Conservation (phyloP, 2,329 filamentous ascomycete species). For the Neopestalotiopsis clavispora region DNA sequence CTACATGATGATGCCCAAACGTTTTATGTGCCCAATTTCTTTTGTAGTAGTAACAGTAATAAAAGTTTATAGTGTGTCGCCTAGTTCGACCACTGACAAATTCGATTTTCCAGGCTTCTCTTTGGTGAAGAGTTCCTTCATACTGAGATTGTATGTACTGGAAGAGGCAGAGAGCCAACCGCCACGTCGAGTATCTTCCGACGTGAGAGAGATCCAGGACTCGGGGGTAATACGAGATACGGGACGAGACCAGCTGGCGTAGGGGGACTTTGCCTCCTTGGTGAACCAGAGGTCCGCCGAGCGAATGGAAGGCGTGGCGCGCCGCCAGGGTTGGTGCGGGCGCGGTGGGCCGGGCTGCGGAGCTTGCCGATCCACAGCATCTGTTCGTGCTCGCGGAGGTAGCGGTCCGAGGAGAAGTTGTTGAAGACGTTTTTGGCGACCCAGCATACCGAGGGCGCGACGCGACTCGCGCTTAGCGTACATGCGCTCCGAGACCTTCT, state of each 20-base stretch:
- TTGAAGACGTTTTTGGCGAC: conserved; percentile 13
- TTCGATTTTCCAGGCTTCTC: conserved; percentile 6
- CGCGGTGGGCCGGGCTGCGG: conserved; percentile 5
- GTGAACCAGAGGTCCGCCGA: conserved; percentile 4
- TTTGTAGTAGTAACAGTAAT: too few relatives aligned
- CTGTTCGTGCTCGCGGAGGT: conserved; percentile 15
- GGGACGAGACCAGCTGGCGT: neutral
- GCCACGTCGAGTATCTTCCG: neutral
- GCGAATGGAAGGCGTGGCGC: neutral
- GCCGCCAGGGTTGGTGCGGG: neutral
- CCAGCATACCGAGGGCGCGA: conserved; percentile 10
- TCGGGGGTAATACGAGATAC: conserved; percentile 10
- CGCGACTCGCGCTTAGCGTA: conserved; percentile 12
- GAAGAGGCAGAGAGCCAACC: conserved; percentile 9
- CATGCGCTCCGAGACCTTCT: conserved; percentile 7
- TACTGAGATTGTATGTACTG: conserved; percentile 4
- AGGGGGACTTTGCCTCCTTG: conserved; percentile 3
- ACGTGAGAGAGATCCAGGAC: conserved; percentile 9
- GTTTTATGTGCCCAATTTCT: neutral
- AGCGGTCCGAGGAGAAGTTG: conserved; percentile 12
- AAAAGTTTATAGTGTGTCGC: neutral
- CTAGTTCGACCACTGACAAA: neutral
- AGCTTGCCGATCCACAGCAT: conserved; percentile 14
- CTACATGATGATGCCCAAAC: neutral
- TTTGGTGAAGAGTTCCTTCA: conserved; percentile 4